These are phyloP conservation scores for Ustilago nuda DNA, from an alignment of 1,284 basidiomycete genomes.

Conservation along the genomic window DNA sequence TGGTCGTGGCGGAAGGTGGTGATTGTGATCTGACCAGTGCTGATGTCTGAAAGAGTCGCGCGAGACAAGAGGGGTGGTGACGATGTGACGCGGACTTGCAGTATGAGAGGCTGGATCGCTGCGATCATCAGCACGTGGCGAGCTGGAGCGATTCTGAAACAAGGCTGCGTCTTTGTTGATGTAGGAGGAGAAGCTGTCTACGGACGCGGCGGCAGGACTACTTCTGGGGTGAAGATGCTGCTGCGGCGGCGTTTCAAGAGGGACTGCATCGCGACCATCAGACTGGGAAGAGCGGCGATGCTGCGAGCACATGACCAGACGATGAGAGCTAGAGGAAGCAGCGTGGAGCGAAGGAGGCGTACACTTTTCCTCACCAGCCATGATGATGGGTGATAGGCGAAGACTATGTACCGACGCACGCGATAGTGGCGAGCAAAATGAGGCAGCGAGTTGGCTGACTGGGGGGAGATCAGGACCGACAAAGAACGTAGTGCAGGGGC, in stretches of 20 bases:
- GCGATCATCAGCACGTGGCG: constrained; percentile 47
- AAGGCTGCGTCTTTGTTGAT: constrained; percentile 53
- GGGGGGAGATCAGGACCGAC: constrained; percentile 3
- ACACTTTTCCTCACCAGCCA: no score
- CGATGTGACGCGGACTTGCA: constrained; percentile 35
- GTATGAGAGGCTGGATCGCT: constrained; percentile 41
- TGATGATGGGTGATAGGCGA: no score
- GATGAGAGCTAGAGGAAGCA: neutral
- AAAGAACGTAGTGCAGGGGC: neutral
- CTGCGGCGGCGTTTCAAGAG: constrained; percentile 20
- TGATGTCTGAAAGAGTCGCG: constrained; percentile 48
- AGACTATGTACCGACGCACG: neutral
- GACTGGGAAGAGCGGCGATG: constrained; percentile 36
- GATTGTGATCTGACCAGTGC: constrained; percentile 30
- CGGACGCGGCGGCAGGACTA: constrained; percentile 51
- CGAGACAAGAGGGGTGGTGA: constrained; percentile 42
- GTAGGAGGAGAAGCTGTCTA: constrained; percentile 56
- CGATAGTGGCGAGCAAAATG: neutral
- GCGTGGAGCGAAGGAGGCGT: no score
- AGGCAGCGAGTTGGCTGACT: constrained; percentile 3
- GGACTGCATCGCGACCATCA: constrained; percentile 26
- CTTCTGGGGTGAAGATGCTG: constrained; percentile 32
- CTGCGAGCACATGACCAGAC: constrained; percentile 4
- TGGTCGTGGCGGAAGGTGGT: constrained; percentile 1
- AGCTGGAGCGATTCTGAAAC: constrained; percentile 52